phyloP scores from a whole-genome alignment of 495 filamentous ascomycete genomes.

The Aspergillus haitiensis region DNA sequence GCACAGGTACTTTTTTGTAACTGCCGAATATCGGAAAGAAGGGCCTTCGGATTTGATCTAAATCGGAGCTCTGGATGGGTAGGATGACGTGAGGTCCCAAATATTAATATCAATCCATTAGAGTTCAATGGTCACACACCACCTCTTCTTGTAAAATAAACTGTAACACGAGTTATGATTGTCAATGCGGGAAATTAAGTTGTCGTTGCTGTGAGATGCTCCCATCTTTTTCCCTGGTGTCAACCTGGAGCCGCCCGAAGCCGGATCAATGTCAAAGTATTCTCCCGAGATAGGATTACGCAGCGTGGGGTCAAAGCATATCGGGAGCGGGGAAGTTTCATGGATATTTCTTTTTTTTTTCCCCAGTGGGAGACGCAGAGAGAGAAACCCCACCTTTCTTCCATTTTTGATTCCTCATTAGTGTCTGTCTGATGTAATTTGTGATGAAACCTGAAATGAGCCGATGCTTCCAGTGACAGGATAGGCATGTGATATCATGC shows the following conservation, averaged over 20 bases:
- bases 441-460: neutral
- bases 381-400: neutral
- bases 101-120: neutral
- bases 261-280: too few species aligned
- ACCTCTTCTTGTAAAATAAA: neutral
- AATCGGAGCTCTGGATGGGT: neutral
- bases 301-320: too few species aligned
- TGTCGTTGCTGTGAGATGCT: too few species aligned
- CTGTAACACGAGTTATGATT: neutral
- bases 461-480: neutral
- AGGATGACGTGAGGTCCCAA: neutral
- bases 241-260: too few species aligned
- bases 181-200: neutral
- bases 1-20: neutral
- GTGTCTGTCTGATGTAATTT: neutral
- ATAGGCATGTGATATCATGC: neutral
- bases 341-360: too few species aligned
- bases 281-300: too few species aligned
- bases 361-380: too few species aligned
- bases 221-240: too few species aligned
- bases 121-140: neutral
- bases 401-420: neutral
- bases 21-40: conserved; percentile 1
- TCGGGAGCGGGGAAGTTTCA: too few species aligned
- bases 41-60: neutral